Evolutionary conservation across 179 eudicot species (phyloP).

Genomic region (Spergularia azorica): DNA sequence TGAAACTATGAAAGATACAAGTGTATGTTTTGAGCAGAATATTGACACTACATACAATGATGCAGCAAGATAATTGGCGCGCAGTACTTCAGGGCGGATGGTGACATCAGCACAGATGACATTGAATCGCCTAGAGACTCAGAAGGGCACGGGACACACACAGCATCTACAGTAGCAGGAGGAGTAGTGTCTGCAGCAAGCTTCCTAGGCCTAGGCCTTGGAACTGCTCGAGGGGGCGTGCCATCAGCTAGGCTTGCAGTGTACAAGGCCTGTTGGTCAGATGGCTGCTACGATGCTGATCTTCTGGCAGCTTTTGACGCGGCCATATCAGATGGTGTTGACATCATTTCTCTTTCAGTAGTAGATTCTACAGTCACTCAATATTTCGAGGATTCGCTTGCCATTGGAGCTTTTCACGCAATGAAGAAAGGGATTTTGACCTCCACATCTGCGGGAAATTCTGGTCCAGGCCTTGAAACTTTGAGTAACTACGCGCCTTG

Average conservation of each 20-base stretch:
- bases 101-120: background rate
- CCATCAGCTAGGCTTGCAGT: slow-evolving; percentile 53
- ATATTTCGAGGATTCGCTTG: slow-evolving; percentile 37
- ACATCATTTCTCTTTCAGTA: slow-evolving; percentile 48
- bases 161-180: slow-evolving; percentile 63
- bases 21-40: too few species aligned
- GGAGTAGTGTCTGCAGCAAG: slow-evolving; percentile 27
- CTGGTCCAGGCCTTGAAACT: slow-evolving; percentile 25
- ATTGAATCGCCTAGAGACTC: slow-evolving; percentile 43
- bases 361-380: slow-evolving; percentile 1
- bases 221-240: slow-evolving; percentile 54
- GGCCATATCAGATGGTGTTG: slow-evolving; percentile 70
- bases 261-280: slow-evolving; percentile 48
- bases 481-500: slow-evolving; percentile 52
- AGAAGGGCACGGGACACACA: slow-evolving; percentile 59
- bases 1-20: too few species aligned
- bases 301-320: slow-evolving; percentile 59
- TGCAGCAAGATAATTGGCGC: slow-evolving; percentile 65
- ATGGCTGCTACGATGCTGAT: slow-evolving; percentile 34
- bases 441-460: slow-evolving; percentile 49
- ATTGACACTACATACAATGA: background rate
- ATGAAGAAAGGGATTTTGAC: slow-evolving; percentile 53
- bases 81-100: slow-evolving; percentile 12
- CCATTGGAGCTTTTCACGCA: slow-evolving; percentile 58
- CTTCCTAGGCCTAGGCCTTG: slow-evolving; percentile 43